Evolutionary conservation across 2,329 filamentous ascomycete species (phyloP).

Genomic region (Fusarium bactridioides): DNA sequence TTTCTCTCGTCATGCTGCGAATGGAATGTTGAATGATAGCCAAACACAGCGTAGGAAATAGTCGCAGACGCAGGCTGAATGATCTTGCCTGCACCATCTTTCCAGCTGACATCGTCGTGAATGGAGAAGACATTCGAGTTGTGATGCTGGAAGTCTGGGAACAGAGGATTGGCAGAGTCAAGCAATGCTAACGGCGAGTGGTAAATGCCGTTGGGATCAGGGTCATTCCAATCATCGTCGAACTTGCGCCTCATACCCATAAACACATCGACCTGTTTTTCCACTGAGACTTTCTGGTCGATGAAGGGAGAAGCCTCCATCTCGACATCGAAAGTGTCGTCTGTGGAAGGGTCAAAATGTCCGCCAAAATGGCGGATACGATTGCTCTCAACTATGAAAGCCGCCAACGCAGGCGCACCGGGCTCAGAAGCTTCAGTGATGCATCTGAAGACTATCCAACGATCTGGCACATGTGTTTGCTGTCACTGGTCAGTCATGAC

Average conservation of each 20-base stretch:
- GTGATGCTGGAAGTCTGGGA: background rate
- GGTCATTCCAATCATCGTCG: background rate
- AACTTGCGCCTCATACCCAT: background rate
- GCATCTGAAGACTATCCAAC: background rate
- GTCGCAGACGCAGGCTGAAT: background rate
- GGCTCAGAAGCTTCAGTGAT: background rate
- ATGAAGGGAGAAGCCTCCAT: background rate
- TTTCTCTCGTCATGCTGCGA: background rate
- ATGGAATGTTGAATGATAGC: background rate
- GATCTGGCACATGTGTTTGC: background rate
- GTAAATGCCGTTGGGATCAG: background rate
- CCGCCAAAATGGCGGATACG: background rate
- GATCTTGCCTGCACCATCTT: background rate
- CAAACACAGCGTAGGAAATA: background rate
- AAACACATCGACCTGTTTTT: background rate
- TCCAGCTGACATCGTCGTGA: background rate
- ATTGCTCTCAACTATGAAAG: background rate
- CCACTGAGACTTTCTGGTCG: background rate
- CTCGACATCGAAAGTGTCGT: background rate
- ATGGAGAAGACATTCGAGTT: background rate
- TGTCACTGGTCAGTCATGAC: background rate
- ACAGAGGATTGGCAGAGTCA: background rate
- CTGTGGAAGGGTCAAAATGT: background rate
- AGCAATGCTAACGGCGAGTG: background rate
- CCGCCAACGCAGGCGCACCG: background rate